Evolutionary conservation across 495 filamentous ascomycete species (phyloP), one percentile per base, ranked within the genome.

Genomic region (Xylaria bambusicola): DNA sequence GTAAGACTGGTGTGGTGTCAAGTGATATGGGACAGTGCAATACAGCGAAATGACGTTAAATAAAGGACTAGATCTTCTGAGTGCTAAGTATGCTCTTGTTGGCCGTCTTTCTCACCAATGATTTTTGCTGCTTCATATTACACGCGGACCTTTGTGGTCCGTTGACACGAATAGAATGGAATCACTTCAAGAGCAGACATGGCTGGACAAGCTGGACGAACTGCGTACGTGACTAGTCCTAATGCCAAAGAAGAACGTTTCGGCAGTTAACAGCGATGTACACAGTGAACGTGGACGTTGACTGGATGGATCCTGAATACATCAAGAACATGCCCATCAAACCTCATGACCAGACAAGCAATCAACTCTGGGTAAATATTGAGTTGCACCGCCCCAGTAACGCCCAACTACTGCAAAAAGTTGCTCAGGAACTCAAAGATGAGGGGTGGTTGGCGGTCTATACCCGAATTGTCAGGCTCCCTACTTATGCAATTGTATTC

Each of bases 311-410:
- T 31, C 74, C 75, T 2, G 65, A 66, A 17, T 73, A 71, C 60
- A 73, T 70, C 21, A 66, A 77, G 56, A 75, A 66, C 51, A 77
- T 77, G 75, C 71, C 73, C 50, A 70, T 70, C 63, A 73, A 70
- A 27, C 73, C 73, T 21, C 70, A 78, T 57, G 73, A 77, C 57
- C 68, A 72, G 71, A 79, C 76, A 15, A 79, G 75, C 58, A 79
- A 78, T 61, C 75, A 79, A 55, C 62, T 73, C 21, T 68, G 52
- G 65, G 75, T 77, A 24, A 68, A 75, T 54, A 70, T 69, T 35
- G 72, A 75, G 52, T 66, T 79, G 56, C 60, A 58, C 47, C 61
- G 71, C 31, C 68, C 68, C 17, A 66, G 66, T 46, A 77, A 77
- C 54, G 62, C 65, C 18, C 63, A 76, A 17, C 58, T 78, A 20